A percentile compares a stretch with the other conserved stretches of the same genome.
Evolutionary conservation across 164 flowering plant genomes (phyloP).

Genomic region (Magnolia changhungtana): DNA sequence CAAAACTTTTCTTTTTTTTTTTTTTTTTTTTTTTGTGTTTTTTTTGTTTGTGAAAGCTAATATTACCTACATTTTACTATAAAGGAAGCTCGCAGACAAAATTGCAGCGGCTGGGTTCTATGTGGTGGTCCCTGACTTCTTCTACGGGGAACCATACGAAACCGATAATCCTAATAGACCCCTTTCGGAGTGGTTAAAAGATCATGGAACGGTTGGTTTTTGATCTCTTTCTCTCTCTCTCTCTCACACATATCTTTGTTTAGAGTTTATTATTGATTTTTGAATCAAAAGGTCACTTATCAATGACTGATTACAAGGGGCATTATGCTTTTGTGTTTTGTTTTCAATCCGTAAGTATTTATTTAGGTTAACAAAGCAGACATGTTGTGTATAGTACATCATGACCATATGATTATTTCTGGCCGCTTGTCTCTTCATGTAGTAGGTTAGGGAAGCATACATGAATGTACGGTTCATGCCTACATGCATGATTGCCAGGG

Average conservation of each 20-base stretch:
- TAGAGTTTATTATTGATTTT: not conserved
- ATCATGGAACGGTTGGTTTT: slow-evolving; percentile 51
- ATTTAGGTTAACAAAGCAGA: too few relatives aligned
- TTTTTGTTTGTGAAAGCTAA: too few relatives aligned
- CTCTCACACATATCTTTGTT: not conserved
- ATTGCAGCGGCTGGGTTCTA: slow-evolving; percentile 56
- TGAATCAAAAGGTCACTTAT: not conserved
- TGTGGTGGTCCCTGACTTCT: slow-evolving; percentile 64
- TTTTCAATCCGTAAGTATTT: too few relatives aligned
- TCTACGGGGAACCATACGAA: slow-evolving; percentile 52
- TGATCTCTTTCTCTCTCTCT: not conserved
- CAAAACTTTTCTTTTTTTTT: too few relatives aligned
- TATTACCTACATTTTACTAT: not conserved
- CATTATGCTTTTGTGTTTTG: not conserved
- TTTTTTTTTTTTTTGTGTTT: too few relatives aligned
- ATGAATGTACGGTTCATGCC: too few relatives aligned
- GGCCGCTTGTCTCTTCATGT: too few relatives aligned
- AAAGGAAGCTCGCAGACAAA: slow-evolving; percentile 68
- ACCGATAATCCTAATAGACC: slow-evolving; percentile 33
- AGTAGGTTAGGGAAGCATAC: too few relatives aligned
- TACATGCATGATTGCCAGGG: too few relatives aligned
- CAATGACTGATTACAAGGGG: not conserved
- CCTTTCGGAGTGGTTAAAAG: slow-evolving; percentile 42
- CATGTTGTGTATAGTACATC: not conserved
- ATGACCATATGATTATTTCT: too few relatives aligned